Evolutionary conservation across 129 eudicot species (phyloP), one percentile per base, ranked within the genome.

Genomic region (Flaveria trinervia): DNA sequence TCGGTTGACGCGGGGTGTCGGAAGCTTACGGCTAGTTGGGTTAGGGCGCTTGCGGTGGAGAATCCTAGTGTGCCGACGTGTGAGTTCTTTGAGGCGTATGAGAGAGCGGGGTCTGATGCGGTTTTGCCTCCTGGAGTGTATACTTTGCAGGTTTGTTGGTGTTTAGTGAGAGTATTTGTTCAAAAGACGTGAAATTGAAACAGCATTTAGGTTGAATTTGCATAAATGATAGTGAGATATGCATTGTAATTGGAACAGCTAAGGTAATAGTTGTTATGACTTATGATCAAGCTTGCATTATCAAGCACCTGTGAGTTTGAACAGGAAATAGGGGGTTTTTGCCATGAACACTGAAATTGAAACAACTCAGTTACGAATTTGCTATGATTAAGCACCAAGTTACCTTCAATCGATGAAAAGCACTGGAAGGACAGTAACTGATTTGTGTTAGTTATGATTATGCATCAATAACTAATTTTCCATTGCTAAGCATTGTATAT

Each of bases 1-100:
- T 87, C 96, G 41, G 99, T 95, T 22, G 99, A 95, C 82, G 99
- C 99, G 0, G 96, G 87, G 0, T 95, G 99, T 74, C 71, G 97
- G 81, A 95, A 95, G 52, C 83, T 91, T 5, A 95, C 99, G 0
- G 97, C 99, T 7, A 91, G 97, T 30, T 91, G 99, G 99, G 92
- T 95, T 0, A 67, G 97, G 72, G 85, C 81, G 1, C n/a, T 84
- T 54, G 96, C 97, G 5, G 73, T 71, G 7, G 89, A 82, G 50
- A 85, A 91, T 61, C 78, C 86, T 28, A 80, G 75, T 73, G 22
- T 91, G 22, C 87, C 88, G 12, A 83, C 92, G 2, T 91, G 99
- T 71, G 18, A 45, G 9, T 95, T 88, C 9, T 95, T 74, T 50
- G 96, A 95, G 82, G 70, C 74, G 4, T 88, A 81, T 41, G 97